Percentiles rank a stretch among this genome's conserved stretches.
Evolutionary conservation across 176 grass and related monocot genomes (phyloP).

Genomic region (Triticum turgidum): DNA sequence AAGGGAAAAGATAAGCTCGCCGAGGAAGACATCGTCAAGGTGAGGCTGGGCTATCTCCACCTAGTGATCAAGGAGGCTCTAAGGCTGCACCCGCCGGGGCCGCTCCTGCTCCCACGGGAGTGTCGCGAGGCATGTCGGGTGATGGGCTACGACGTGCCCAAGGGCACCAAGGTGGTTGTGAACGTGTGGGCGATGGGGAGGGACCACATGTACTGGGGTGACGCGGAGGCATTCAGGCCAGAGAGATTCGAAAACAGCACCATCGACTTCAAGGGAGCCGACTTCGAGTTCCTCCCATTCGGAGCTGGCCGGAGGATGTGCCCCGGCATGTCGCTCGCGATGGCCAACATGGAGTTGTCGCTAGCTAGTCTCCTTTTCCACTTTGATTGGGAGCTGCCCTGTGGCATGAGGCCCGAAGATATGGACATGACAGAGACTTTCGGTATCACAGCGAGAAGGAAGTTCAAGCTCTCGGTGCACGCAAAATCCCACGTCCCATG

Average conservation of each 20-base stretch:
- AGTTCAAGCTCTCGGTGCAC: neutral
- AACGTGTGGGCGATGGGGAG: conserved; percentile 38
- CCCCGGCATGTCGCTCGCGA: neutral
- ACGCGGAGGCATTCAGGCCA: conserved; percentile 16
- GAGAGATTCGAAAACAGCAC: conserved; percentile 8
- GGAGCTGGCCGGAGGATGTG: conserved; percentile 16
- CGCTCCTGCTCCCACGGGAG: conserved; percentile 31
- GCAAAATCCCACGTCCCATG: neutral
- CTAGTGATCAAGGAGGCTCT: conserved; percentile 43
- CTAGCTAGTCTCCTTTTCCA: conserved; percentile 31
- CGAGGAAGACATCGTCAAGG: neutral
- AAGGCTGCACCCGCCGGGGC: conserved; percentile 33
- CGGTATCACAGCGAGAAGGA: conserved; percentile 2
- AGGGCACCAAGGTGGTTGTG: conserved; percentile 24
- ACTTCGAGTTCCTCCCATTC: conserved; percentile 26
- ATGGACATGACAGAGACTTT: conserved; percentile 24
- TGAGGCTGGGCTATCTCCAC: conserved; percentile 18
- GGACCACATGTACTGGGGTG: neutral
- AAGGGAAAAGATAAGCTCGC: conserved; percentile 1
- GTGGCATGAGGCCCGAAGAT: neutral
- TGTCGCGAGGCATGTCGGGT: neutral
- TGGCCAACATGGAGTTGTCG: conserved; percentile 11
- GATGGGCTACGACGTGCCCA: conserved; percentile 37
- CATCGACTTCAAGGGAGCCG: conserved; percentile 17
- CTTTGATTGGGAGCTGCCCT: conserved; percentile 14